Base-by-base conservation (phyloP, 495 filamentous ascomycete genomes). In the Aspergillus baeticus region DNA sequence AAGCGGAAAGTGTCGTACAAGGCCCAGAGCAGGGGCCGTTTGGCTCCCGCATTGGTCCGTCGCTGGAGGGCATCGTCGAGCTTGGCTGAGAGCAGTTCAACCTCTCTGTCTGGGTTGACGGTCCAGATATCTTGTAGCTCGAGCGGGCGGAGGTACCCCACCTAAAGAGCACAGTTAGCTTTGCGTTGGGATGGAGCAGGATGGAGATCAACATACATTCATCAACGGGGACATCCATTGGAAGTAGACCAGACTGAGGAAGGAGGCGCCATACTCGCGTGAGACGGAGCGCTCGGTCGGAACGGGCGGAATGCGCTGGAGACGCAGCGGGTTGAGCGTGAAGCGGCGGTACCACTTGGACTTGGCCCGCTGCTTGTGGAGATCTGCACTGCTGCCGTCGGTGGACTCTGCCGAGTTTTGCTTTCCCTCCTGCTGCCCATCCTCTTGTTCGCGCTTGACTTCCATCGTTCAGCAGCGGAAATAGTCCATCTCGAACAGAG, bases 61-160 rank as follows among this genome's bases (percentile, higher is more conserved):
- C 76, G 80, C 54, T 87, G 71, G 63, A 96, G 90, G 0, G 88
- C 82, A 33, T 73, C 78, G 20, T 83, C 74, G 21, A 94, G 70
- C 62, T 82, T 87, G 7, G 68, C 66, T 10, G 87, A 83, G 63
- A 96, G 65, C 5, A 82, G 67, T 20, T 90, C 82, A 36, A 87
- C 85, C n/a, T 81, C 75, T 37, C 93, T 80, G 52, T 87, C 67
- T 0, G 92, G 92, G 59, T 96, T 96, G 44, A 97, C 88, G 1
- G 75, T 77, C 85, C 92, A 96, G 54, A 98, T 84, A 65, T 98
- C 93, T 64, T 87, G 87, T 34, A 85, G 71, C 60, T 96, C 89
- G 6, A 98, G 80, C 11, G 86, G 84, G 10, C 93, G 86, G 63
- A 91, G 82, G 68, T 96, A 98, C 15, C 93, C 93, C 35, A 57